Evolutionary conservation across 2,329 filamentous ascomycete genomes (phyloP), one percentile per base, ranked within the genome.

Genomic region (Botrytis paeoniae): DNA sequence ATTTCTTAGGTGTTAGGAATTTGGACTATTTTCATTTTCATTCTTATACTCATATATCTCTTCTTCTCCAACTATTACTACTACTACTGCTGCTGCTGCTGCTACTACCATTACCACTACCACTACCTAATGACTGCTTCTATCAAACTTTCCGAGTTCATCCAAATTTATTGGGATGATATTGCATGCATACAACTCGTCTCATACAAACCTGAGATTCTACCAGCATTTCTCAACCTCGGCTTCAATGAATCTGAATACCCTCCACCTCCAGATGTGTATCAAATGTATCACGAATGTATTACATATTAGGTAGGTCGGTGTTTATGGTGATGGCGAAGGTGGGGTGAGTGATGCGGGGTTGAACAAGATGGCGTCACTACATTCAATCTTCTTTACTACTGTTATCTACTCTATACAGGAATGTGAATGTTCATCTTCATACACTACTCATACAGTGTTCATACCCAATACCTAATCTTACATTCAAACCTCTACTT

Each of bases 311-410:
- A n/a, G 45, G 48, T n/a, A 51, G 10, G 48, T 14, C 48, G 48
- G 45, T 48, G 20, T 48, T 48, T 22, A 20, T 48, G 20, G 20
- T 48, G 45, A 48, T 54, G 43, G 20, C 22, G 60, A 62, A 41
- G 60, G 60, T 39, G 60, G 60, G 60, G 60, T 39, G 25, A 12
- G 35, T 25, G 25, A 68, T 57, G 64, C 64, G 48, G 64, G 64
- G 64, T 57, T 22, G 7, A 57, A 18, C 35, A 57, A 29, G n/a
- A 57, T 68, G 64, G 64, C 35, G 48, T 68, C 64, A 54, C 64
- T 12, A 37, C 14, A 20, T 35, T 20, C 48, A 35, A 25, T 9
- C 45, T 51, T 51, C 10, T n/a, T 51, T 51, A 51, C 48, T 16
- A 54, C 51, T 6, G 25, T 1, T 29, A 29, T 25, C 48, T 51